Evolutionary conservation across 2,329 filamentous ascomycete genomes (phyloP), one percentile per base, ranked within the genome.

Genomic region (Aspergillus awamori): DNA sequence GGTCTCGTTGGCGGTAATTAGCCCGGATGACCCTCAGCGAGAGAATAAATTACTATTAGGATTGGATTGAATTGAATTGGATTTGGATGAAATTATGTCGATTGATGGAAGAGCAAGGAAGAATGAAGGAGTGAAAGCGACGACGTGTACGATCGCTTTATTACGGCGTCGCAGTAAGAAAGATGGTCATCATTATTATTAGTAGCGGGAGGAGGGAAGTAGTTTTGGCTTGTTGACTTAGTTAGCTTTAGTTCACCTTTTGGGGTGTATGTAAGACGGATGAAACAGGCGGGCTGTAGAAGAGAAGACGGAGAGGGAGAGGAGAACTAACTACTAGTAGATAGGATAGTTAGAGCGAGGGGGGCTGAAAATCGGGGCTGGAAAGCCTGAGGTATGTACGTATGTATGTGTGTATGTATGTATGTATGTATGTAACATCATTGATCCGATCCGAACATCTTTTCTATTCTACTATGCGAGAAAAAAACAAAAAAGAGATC

Each of bases 201-300:
- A 20, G 30, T 48, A 38, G 41, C 39, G 51, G 53, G 20, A 48
- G 45, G 51, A 30, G 15, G 39, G 28, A 8, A 30, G 28, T 30
- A 30, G 28, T 30, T 30, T 10, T 30, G 28, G 11, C 10, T 30
- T 30, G 28, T 30, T 11, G 10, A 30, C 28, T 30, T 30, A 10
- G 28, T 30, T 30, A 10, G 28, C 20, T 20, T 11, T 30, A 30
- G 28, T 30, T 30, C 28, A 30, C 28, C 11, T 30, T 45, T 24
- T 54, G 24, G n/a, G 11, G 39, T 45, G 47, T 24, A 36, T 51
- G 47, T 51, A 51, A 51, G 47, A 51, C 47, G 10, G 41, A 45
- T 51, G 47, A 51, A 51, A 51, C 47, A 51, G n/a, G 28, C 47
- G 47, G 26, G 47, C 47, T 28, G 47, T 20, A 20, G 20, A 10